phyloP scores from a whole-genome alignment of 345 rosid species.

The Hypericum perforatum region DNA sequence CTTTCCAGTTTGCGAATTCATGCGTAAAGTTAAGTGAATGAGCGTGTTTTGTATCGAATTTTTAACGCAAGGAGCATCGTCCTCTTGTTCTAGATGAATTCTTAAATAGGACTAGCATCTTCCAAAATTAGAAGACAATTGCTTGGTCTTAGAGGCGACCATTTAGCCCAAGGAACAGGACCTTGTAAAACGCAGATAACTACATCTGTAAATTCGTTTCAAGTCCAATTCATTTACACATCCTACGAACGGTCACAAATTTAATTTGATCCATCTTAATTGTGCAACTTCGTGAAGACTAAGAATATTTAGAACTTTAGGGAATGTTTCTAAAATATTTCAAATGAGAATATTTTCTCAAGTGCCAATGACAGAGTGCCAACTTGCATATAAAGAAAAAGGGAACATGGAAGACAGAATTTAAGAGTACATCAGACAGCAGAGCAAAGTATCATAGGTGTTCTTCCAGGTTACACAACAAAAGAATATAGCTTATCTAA shows the following conservation, averaged over 20 bases:
- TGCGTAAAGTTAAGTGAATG: conserved; percentile 10
- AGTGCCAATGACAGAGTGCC: no score
- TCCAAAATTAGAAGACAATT: conserved; percentile 1
- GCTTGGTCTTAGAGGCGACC: conserved; percentile 15
- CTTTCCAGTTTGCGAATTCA: conserved; percentile 21
- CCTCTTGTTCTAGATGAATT: neutral
- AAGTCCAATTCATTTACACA: conserved; percentile 2
- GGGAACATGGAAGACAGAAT: no score
- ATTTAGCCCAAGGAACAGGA: conserved; percentile 13
- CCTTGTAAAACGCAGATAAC: conserved; percentile 10
- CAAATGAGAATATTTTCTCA: no score
- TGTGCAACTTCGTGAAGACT: no score
- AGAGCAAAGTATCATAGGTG: no score
- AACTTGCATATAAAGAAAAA: no score
- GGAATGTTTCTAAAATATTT: no score
- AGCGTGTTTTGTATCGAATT: neutral
- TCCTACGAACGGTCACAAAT: neutral
- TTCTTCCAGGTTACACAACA: no score
- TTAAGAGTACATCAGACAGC: no score
- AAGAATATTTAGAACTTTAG: no score
- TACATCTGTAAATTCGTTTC: conserved; percentile 15
- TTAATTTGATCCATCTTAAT: no score
- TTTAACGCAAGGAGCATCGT: neutral
- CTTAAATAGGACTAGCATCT: neutral
- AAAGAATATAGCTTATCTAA: neutral